Base-by-base conservation (phyloP, 768 basidiomycete species). In the Suillus ampliporus region DNA sequence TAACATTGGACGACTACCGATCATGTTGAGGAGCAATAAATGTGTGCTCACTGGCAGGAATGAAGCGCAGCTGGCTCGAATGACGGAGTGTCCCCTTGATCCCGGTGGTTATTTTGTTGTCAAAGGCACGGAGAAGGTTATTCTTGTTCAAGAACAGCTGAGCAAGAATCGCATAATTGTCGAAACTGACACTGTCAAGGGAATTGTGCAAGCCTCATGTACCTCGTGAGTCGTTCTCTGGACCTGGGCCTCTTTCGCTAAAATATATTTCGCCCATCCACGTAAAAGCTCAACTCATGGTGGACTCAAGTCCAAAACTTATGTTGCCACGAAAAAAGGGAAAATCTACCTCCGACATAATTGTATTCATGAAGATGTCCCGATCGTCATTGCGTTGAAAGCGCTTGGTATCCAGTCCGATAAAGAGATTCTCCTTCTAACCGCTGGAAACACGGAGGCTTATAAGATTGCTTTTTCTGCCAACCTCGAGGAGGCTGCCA, bases 61-160 rank as follows among this genome's bases (percentile, higher is more conserved):
- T 28, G 91, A 94, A 59, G 84, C 86, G 15, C 88, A 96, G 67
- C 82, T 99, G 26, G 97, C 97, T n/a, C 83, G 87, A 43, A 96
- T 98, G 94, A 88, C 86, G 13, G 97, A 99, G 77, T 99, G 97
- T 75, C 97, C 97, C 4, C 83, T 99, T 62, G 97, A 99, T 79
- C 97, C 97, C 13, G 97, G 97, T n/a, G 97, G 97, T 4, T 99
- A 99, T 74, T 99, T 99, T 76, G 91, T 99, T 62, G 97, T 99
- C 57, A 98, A 96, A 77, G 97, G 97, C 41, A 99, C 97, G 47
- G 97, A 99, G 78, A 99, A 99, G 79, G 97, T 99, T 69, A 99
- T 99, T 68, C 82, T 99, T 65, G 97, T 99, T 8, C 97, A 99
- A 76, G 97, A 99, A 74, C 97, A 99, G 78, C 78, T 99, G 71